phyloP scores from a whole-genome alignment of 352 stramenopile species.

The Globisporangium spiculum region DNA sequence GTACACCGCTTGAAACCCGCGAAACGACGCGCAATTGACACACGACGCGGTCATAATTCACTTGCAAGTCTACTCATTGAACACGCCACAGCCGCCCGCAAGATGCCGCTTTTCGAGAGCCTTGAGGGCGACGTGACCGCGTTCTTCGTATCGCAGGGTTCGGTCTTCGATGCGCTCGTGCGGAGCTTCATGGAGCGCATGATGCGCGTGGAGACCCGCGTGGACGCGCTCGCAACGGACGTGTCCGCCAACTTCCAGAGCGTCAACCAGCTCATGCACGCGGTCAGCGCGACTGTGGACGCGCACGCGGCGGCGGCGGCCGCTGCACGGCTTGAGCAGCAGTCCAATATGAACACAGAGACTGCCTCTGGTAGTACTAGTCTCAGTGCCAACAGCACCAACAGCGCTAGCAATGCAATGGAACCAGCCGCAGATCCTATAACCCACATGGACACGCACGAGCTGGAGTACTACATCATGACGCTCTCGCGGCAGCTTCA shows the following conservation, averaged over 20 bases:
- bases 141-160: constrained; percentile 72
- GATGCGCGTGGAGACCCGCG: constrained; percentile 34
- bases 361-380: background rate
- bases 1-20: too few relatives aligned
- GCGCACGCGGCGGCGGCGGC: constrained; percentile 16
- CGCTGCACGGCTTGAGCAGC: constrained; percentile 8
- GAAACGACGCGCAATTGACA: background rate
- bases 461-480: constrained; percentile 61
- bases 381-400: background rate
- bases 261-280: constrained; percentile 30
- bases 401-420: background rate
- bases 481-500: constrained; percentile 58
- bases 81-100: background rate
- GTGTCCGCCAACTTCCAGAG: constrained; percentile 30
- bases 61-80: background rate
- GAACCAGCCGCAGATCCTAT: background rate
- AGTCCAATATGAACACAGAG: background rate
- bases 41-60: background rate
- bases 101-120: constrained; percentile 65
- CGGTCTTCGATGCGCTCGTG: constrained; percentile 60
- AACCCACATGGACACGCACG: constrained; percentile 25
- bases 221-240: constrained; percentile 34
- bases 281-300: constrained; percentile 14
- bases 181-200: constrained; percentile 57
- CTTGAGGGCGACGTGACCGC: constrained; percentile 57